Percentiles rank a stretch among this genome's conserved stretches.
Evolutionary conservation across 2,329 filamentous ascomycete species (phyloP).

Genomic region (Colletotrichum eremochloae): DNA sequence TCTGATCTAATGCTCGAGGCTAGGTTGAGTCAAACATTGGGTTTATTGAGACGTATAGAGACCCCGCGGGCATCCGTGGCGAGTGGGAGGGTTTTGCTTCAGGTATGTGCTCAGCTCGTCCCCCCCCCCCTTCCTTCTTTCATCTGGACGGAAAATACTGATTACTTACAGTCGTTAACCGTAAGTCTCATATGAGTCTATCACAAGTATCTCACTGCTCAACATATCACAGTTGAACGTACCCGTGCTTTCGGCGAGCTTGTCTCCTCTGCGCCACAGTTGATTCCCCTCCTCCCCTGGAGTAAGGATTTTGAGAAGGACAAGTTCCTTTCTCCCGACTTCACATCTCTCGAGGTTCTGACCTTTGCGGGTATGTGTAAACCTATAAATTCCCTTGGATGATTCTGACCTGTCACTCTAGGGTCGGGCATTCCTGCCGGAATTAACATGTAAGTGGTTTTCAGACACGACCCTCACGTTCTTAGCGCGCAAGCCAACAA

Average conservation of each 20-base stretch:
- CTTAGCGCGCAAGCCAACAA: background rate
- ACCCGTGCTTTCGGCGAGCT: slow-evolving; percentile 89
- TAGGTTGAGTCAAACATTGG: slow-evolving; percentile 76
- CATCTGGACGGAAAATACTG: slow-evolving; percentile 43
- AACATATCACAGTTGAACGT: slow-evolving; percentile 71
- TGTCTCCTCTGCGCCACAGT: slow-evolving; percentile 81
- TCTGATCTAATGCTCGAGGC: slow-evolving; percentile 50
- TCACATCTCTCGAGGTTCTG: slow-evolving; percentile 92
- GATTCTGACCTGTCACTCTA: slow-evolving; percentile 53
- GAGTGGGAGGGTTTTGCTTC: slow-evolving; percentile 91
- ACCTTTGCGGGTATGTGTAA: slow-evolving; percentile 68
- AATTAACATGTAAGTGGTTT: slow-evolving; percentile 68
- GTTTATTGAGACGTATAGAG: slow-evolving; percentile 88
- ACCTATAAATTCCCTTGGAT: no score
- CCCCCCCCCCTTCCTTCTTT: background rate
- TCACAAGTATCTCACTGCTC: slow-evolving; percentile 9
- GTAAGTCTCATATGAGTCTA: slow-evolving; percentile 45
- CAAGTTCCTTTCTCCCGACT: slow-evolving; percentile 94
- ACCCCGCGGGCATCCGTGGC: slow-evolving; percentile 83
- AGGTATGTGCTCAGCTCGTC: background rate
- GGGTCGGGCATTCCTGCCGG: slow-evolving; percentile 75
- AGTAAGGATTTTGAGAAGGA: slow-evolving; percentile 92
- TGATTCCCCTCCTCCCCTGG: slow-evolving; percentile 95
- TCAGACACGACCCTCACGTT: background rate
- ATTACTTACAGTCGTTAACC: slow-evolving; percentile 74